A percentile compares a stretch with the other conserved stretches of the same genome.
phyloP scores from a whole-genome alignment of 2,329 filamentous ascomycete genomes.

The Epichloe brachyelytri region DNA sequence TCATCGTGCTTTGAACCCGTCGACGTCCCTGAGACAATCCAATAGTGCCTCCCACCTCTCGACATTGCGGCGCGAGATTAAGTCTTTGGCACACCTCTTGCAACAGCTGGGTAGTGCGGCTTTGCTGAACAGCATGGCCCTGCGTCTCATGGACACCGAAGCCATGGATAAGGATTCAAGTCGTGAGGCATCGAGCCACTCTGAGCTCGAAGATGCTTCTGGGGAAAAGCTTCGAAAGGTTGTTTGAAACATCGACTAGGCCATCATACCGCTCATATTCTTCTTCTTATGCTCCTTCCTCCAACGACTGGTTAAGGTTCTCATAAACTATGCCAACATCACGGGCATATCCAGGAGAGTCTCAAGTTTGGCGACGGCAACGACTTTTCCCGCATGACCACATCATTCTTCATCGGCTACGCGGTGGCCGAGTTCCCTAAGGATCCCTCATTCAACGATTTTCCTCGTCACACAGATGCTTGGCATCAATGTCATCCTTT shows the following conservation, averaged over 20 bases:
- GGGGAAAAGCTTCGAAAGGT: constrained; percentile 5
- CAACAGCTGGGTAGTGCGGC: neutral
- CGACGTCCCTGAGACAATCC: too few species aligned
- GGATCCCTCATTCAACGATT: constrained; percentile 21
- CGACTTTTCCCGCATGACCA: constrained; percentile 19
- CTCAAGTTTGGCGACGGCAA: constrained; percentile 18
- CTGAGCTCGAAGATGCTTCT: neutral
- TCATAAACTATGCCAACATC: constrained; percentile 18
- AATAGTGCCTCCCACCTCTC: too few species aligned
- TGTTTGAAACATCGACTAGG: constrained; percentile 14
- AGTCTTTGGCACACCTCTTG: too few species aligned
- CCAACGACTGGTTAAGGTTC: constrained; percentile 16
- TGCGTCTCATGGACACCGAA: neutral
- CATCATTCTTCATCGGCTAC: constrained; percentile 19
- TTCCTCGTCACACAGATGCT: constrained; percentile 20
- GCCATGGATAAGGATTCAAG: neutral
- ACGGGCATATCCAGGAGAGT: constrained; percentile 16
- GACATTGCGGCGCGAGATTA: too few species aligned
- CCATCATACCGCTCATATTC: constrained; percentile 15
- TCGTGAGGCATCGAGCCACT: neutral
- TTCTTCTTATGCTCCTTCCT: constrained; percentile 16
- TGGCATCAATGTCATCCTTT: constrained; percentile 19
- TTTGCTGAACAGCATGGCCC: neutral
- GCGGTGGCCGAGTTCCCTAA: constrained; percentile 16
- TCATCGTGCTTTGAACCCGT: too few species aligned